Percentiles rank a stretch among this genome's conserved stretches.
Conservation (phyloP, 306 rosid genomes). For the Ormosia semicastrata region DNA sequence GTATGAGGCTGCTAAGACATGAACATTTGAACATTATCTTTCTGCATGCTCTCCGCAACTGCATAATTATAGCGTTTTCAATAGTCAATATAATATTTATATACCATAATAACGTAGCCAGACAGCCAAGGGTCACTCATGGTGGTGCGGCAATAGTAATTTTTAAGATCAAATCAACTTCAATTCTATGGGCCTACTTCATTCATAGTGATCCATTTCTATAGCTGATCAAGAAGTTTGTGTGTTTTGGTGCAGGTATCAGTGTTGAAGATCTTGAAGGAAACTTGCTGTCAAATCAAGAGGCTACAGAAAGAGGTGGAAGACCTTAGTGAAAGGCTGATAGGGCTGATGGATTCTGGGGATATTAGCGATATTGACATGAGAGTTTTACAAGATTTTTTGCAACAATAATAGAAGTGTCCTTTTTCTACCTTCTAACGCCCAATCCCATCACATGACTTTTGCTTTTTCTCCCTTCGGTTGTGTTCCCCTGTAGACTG, state of each 20-base stretch:
- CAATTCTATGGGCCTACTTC: neutral
- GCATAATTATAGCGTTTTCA: neutral
- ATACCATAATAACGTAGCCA: too few species aligned
- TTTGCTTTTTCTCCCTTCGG: neutral
- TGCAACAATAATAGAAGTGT: constrained; percentile 15
- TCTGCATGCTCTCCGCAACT: constrained; percentile 1
- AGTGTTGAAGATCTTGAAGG: constrained; percentile 29
- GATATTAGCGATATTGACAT: constrained; percentile 40
- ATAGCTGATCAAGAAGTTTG: neutral
- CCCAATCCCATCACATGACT: neutral
- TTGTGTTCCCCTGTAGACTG: too few species aligned
- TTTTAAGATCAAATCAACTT: neutral
- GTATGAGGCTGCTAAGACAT: constrained; percentile 1
- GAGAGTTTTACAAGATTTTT: constrained; percentile 25
- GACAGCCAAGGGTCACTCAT: neutral
- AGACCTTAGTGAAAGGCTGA: constrained; percentile 35
- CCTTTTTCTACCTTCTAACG: neutral
- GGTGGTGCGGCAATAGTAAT: neutral
- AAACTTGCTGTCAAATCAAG: constrained; percentile 38
- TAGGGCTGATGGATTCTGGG: constrained; percentile 36
- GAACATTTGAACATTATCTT: neutral
- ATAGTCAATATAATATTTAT: too few species aligned
- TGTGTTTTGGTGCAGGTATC: constrained; percentile 32
- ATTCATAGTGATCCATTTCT: neutral
- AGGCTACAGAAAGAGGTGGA: constrained; percentile 49